phyloP scores from a whole-genome alignment of 768 basidiomycete species.

The Tulasnella calospora region DNA sequence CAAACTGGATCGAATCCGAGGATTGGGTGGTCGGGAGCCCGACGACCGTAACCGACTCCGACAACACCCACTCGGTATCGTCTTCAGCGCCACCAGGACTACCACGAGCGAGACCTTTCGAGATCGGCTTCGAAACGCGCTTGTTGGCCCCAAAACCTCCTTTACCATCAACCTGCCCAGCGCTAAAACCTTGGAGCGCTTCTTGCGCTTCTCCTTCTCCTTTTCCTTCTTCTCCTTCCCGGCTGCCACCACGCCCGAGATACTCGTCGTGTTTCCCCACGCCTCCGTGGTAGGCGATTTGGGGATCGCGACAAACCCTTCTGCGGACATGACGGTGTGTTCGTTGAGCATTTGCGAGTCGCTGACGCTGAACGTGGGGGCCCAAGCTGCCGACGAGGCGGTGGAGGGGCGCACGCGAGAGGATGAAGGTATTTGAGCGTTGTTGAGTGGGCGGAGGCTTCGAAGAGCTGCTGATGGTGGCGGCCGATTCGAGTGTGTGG shows the following conservation, averaged over 20 bases:
- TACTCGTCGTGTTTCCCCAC: not conserved
- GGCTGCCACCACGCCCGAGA: not conserved
- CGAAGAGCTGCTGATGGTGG: no score
- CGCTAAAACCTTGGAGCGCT: not conserved
- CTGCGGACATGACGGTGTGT: not conserved
- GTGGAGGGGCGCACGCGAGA: not conserved
- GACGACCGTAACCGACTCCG: not conserved
- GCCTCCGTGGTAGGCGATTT: not conserved
- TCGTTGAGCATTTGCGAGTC: not conserved
- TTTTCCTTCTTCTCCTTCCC: not conserved
- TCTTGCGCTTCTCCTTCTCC: not conserved
- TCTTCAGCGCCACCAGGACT: not conserved
- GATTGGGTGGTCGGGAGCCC: not conserved
- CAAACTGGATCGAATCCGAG: not conserved
- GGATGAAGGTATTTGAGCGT: no score
- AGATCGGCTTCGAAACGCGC: not conserved
- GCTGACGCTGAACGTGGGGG: not conserved
- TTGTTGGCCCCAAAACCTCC: not conserved
- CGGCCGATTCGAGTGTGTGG: no score
- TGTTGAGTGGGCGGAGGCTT: no score
- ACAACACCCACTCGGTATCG: not conserved
- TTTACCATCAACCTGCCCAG: not conserved
- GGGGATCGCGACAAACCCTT: not conserved
- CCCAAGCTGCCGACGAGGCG: not conserved
- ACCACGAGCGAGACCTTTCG: not conserved